Conservation (phyloP, 768 basidiomycete species). For the Rhodotorula graminis region DNA sequence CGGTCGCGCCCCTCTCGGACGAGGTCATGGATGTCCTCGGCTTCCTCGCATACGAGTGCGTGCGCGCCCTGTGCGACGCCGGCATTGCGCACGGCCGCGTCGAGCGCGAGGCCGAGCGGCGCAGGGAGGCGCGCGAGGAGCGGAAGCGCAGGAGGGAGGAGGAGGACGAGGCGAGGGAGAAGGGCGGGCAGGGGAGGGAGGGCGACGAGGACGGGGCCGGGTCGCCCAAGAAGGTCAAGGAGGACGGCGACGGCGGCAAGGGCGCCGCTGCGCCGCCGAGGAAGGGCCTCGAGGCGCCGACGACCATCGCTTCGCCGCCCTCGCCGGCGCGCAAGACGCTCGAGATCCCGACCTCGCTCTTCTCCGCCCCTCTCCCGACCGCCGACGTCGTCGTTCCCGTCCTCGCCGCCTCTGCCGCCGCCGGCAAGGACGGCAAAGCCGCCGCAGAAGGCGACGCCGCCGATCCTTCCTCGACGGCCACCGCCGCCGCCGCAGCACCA, state of each 20-base stretch:
- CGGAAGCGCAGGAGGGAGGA: slow-evolving; percentile 4
- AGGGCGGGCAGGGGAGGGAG: slow-evolving; percentile 47
- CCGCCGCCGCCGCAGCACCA: slow-evolving; percentile 48
- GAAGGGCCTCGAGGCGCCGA: slow-evolving; percentile 45
- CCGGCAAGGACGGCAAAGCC: slow-evolving; percentile 49
- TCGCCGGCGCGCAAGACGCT: slow-evolving; percentile 8
- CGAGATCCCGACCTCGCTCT: slow-evolving; percentile 28
- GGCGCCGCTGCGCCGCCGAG: slow-evolving; percentile 52
- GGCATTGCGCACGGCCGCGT: slow-evolving; percentile 67
- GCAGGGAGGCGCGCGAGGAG: background rate
- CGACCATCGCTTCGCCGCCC: background rate
- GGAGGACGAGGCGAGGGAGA: slow-evolving; percentile 43
- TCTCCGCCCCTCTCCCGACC: slow-evolving; percentile 20
- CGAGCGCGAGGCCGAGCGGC: slow-evolving; percentile 13
- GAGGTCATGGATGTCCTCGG: slow-evolving; percentile 95
- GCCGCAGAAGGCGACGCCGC: slow-evolving; percentile 50
- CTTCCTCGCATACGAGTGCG: slow-evolving; percentile 95
- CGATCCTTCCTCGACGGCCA: too few species aligned
- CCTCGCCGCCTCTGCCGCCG: slow-evolving; percentile 53
- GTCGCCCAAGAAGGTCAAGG: background rate
- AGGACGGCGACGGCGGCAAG: slow-evolving; percentile 53
- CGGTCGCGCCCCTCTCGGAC: slow-evolving; percentile 81
- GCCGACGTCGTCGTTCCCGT: slow-evolving; percentile 49
- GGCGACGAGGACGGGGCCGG: slow-evolving; percentile 48
- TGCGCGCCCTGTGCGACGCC: slow-evolving; percentile 81